phyloP scores from a whole-genome alignment of 1,284 basidiomycete species.

The Papiliotrema nemorosa region DNA sequence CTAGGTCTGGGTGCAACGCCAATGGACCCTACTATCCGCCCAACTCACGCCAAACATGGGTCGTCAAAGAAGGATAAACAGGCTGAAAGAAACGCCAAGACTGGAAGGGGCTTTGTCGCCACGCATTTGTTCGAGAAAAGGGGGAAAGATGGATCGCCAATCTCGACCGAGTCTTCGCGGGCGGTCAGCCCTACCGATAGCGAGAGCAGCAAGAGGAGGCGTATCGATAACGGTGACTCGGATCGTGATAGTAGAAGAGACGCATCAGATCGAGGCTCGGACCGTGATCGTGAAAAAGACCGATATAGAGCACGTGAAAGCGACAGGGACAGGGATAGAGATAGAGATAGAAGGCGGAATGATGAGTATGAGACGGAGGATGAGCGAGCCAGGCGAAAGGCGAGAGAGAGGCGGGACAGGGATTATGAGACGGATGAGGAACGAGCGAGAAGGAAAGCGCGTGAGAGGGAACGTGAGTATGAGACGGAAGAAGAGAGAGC shows the following conservation, averaged over 20 bases:
- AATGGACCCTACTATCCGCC: slow-evolving; percentile 28
- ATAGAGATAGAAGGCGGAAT: slow-evolving; percentile 12
- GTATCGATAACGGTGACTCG: slow-evolving; percentile 16
- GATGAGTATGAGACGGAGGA: slow-evolving; percentile 12
- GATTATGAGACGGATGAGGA: slow-evolving; percentile 4
- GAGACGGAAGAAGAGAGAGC: slow-evolving; percentile 17
- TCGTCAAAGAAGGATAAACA: slow-evolving; percentile 27
- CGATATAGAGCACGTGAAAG: slow-evolving; percentile 12
- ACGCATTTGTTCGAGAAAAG: slow-evolving; percentile 33
- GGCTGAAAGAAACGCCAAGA: slow-evolving; percentile 14
- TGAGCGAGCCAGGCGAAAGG: slow-evolving; percentile 11
- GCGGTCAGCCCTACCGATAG: slow-evolving; percentile 9
- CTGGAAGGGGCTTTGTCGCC: slow-evolving; percentile 43
- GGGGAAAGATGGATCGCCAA: slow-evolving; percentile 10
- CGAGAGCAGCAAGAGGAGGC: slow-evolving; percentile 15
- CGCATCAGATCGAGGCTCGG: slow-evolving; percentile 7
- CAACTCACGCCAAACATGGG: slow-evolving; percentile 21
- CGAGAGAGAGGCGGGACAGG: slow-evolving; percentile 6
- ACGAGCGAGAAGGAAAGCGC: slow-evolving; percentile 6
- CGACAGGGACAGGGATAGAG: slow-evolving; percentile 5
- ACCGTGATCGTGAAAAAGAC: slow-evolving; percentile 10
- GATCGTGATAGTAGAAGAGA: slow-evolving; percentile 9
- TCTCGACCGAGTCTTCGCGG: neutral
- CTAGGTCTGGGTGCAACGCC: slow-evolving; percentile 87
- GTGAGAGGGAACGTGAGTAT: slow-evolving; percentile 4